phyloP scores from a whole-genome alignment of 306 rosid genomes.

The Lupinus albus region DNA sequence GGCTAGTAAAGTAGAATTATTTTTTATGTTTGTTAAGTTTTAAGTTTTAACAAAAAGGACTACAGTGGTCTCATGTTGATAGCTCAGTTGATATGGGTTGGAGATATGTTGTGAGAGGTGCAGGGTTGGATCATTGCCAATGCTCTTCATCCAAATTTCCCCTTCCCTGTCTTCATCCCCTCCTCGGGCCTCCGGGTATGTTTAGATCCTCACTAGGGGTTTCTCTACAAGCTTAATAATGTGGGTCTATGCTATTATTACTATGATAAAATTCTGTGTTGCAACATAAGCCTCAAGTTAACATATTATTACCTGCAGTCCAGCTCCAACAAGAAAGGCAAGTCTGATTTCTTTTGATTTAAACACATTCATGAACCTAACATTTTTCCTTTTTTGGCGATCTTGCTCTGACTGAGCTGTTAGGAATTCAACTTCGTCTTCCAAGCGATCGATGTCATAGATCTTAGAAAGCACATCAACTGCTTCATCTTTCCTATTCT shows the following conservation, averaged over 20 bases:
- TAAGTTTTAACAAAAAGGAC: too few relatives aligned
- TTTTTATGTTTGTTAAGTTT: neutral
- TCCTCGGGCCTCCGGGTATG: too few relatives aligned
- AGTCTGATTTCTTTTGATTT: conserved; percentile 66
- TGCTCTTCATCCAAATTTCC: too few relatives aligned
- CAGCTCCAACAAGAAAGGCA: conserved; percentile 82
- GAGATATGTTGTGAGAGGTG: too few relatives aligned
- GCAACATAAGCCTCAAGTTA: neutral
- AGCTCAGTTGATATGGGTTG: too few relatives aligned
- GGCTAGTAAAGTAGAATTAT: neutral
- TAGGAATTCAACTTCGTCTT: conserved; percentile 75
- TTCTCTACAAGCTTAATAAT: too few relatives aligned
- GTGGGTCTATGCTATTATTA: too few relatives aligned
- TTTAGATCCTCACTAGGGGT: too few relatives aligned
- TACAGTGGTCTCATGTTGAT: too few relatives aligned
- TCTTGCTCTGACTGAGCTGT: conserved; percentile 66
- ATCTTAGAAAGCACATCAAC: conserved; percentile 73
- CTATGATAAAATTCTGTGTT: neutral
- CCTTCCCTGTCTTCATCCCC: too few relatives aligned
- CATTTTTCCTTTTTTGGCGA: conserved; percentile 41
- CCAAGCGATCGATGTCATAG: conserved; percentile 64
- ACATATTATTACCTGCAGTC: conserved; percentile 62
- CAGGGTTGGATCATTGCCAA: too few relatives aligned
- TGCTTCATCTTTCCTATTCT: conserved; percentile 65
- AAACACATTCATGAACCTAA: conserved; percentile 55